Base-by-base conservation (phyloP, 2,329 filamentous ascomycete species). In the Beauveria medogensis region DNA sequence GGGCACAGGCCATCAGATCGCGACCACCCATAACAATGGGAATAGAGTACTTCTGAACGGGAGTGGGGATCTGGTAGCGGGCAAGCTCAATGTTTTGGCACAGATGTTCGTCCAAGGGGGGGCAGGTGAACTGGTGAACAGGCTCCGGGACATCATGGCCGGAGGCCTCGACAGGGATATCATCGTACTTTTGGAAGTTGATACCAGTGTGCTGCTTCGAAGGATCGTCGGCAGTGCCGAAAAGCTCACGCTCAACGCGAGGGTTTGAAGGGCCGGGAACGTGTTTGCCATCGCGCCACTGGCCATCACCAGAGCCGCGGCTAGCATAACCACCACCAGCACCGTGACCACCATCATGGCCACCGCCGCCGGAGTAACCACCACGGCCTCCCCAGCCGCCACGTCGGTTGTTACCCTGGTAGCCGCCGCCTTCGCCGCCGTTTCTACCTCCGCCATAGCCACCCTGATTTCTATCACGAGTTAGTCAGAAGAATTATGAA, bases 111-210 rank as follows among this genome's bases (percentile, higher is more conserved):
- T 99, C 94, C 68, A 99, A 84, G 70, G 94, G 94, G 67, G 94
- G 94, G 78, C 94, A 96, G 73, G 86, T 91, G 84, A 99, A 99
- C 64, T 86, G 83, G 67, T 87, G 87, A 67, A 97, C 91, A 46
- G 93, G 89, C 72, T 97, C 94, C 51, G 94, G 94, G 58, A 97
- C 92, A 72, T 96, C 86, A 59, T 91, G 88, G 63, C 94, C 94
- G 63, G 93, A 97, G 65, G 94, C 94, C 79, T 97, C 94, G 66
- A 99, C 94, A 60, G 94, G 94, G 67, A 99, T 99, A 76, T 99
- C 94, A 73, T 99, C 94, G 78, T 99, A 99, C 83, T 99, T 99
- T 81, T 96, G 89, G 74, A 99, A 99, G 85, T 99, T 99, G 89
- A 99, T 97, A 77, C 94, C 94, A 40, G 92, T 97, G 71, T 95